These are phyloP conservation scores for Aspergillus ustus DNA, from an alignment of 2,329 filamentous ascomycete species.

Conservation along the genomic window DNA sequence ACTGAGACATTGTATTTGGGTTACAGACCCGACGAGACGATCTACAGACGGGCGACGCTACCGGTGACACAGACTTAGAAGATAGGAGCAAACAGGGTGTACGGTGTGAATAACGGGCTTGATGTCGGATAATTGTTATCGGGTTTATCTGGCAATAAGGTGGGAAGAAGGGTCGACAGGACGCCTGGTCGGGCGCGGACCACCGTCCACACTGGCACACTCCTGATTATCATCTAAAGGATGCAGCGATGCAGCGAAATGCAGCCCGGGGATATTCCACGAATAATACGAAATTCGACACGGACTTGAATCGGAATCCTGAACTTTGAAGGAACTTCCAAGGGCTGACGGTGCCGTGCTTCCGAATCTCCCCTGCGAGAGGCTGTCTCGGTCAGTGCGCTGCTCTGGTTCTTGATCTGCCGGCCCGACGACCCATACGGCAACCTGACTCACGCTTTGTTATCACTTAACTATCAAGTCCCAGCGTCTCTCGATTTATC, in stretches of 20 bases:
- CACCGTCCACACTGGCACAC: too few relatives aligned
- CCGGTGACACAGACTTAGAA: not conserved
- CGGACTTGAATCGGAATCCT: not conserved
- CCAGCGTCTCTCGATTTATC: not conserved
- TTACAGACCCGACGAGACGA: not conserved
- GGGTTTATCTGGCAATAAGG: not conserved
- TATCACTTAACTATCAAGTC: not conserved
- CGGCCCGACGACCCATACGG: slow-evolving; percentile 21
- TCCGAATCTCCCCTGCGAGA: slow-evolving; percentile 6
- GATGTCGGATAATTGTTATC: not conserved
- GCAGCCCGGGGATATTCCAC: not conserved
- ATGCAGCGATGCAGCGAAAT: not conserved
- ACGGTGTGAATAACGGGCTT: not conserved
- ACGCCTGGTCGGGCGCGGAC: not conserved
- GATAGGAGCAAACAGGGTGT: not conserved
- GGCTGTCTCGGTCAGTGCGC: not conserved
- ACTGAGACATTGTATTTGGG: not conserved
- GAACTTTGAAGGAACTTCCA: not conserved
- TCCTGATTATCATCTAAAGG: not conserved
- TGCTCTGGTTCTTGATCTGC: slow-evolving; percentile 16
- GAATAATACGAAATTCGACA: not conserved
- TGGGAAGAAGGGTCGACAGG: not conserved
- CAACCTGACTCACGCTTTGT: not conserved
- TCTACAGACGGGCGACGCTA: not conserved
- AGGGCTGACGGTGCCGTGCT: slow-evolving; percentile 10